Evolutionary conservation across 2,329 filamentous ascomycete genomes (phyloP).

Genomic region (Neonectria coccinea): DNA sequence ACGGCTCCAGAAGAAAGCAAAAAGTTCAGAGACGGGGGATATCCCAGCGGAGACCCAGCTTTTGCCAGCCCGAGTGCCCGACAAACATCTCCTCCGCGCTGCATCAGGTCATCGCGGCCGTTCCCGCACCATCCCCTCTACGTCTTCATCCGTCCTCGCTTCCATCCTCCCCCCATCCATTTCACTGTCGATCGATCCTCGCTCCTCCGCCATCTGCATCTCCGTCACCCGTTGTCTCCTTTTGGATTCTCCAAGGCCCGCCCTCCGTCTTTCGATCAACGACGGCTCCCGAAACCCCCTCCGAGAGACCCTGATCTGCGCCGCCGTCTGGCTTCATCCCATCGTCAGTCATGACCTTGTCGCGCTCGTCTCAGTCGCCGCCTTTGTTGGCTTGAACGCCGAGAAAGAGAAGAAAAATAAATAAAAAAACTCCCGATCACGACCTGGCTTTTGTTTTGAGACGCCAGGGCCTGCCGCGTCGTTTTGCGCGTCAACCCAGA

Average conservation of each 20-base stretch:
- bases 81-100: slow-evolving; percentile 38
- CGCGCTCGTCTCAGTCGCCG: slow-evolving; percentile 45
- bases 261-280: not conserved
- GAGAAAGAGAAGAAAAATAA: slow-evolving; percentile 13
- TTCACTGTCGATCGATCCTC: slow-evolving; percentile 27
- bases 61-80: slow-evolving; percentile 29
- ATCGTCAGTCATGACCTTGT: slow-evolving; percentile 48
- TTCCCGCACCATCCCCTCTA: slow-evolving; percentile 40
- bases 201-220: slow-evolving; percentile 19
- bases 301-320: slow-evolving; percentile 34
- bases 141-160: slow-evolving; percentile 29
- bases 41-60: slow-evolving; percentile 40
- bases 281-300: not conserved
- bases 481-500: slow-evolving; percentile 38
- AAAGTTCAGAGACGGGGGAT: slow-evolving; percentile 37
- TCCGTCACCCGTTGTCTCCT: slow-evolving; percentile 14
- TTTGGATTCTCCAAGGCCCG: not conserved
- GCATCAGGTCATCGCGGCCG: slow-evolving; percentile 45
- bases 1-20: slow-evolving; percentile 26
- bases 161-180: slow-evolving; percentile 25
- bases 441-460: slow-evolving; percentile 39
- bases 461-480: slow-evolving; percentile 38
- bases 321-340: slow-evolving; percentile 39
- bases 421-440: slow-evolving; percentile 24
- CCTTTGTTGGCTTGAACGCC: slow-evolving; percentile 48